phyloP scores from a whole-genome alignment of 495 filamentous ascomycete species.

The Friedmanniomyces simplex region DNA sequence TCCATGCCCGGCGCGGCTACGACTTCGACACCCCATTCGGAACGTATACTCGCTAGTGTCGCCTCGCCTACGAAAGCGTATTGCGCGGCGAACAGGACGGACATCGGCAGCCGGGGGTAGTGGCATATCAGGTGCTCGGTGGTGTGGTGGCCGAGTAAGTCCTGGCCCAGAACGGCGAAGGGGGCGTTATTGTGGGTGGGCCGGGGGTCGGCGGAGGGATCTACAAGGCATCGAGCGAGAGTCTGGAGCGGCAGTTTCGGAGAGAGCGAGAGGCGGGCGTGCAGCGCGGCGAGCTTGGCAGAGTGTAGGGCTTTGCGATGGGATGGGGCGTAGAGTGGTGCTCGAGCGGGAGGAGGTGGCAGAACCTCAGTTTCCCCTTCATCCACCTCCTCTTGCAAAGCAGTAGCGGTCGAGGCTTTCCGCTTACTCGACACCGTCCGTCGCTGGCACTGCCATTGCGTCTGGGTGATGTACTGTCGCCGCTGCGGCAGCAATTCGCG shows the following conservation, averaged over 20 bases:
- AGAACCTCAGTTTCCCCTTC: background rate
- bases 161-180: slow-evolving; percentile 67
- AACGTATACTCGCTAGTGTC: slow-evolving; percentile 56
- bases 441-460: slow-evolving; percentile 14
- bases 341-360: slow-evolving; percentile 2
- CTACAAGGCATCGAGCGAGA: slow-evolving; percentile 75
- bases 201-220: slow-evolving; percentile 69
- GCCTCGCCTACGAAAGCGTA: slow-evolving; percentile 66
- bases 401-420: slow-evolving; percentile 8
- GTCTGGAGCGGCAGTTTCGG: slow-evolving; percentile 72
- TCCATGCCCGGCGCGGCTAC: slow-evolving; percentile 76
- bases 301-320: slow-evolving; percentile 49
- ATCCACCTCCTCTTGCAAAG: background rate
- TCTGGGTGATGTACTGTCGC: slow-evolving; percentile 3
- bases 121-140: slow-evolving; percentile 75
- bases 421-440: background rate
- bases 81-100: slow-evolving; percentile 71
- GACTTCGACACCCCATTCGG: slow-evolving; percentile 82
- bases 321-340: slow-evolving; percentile 13
- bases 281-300: slow-evolving; percentile 85
- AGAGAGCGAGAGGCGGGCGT: slow-evolving; percentile 79
- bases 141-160: slow-evolving; percentile 76
- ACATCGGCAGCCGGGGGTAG: slow-evolving; percentile 81
- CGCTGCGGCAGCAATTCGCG: slow-evolving; percentile 7
- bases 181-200: slow-evolving; percentile 70